Percentiles rank a stretch among this genome's conserved stretches.
These are phyloP conservation scores for Phytophthora pisi DNA, from an alignment of 352 stramenopile species.

Conservation along the genomic window DNA sequence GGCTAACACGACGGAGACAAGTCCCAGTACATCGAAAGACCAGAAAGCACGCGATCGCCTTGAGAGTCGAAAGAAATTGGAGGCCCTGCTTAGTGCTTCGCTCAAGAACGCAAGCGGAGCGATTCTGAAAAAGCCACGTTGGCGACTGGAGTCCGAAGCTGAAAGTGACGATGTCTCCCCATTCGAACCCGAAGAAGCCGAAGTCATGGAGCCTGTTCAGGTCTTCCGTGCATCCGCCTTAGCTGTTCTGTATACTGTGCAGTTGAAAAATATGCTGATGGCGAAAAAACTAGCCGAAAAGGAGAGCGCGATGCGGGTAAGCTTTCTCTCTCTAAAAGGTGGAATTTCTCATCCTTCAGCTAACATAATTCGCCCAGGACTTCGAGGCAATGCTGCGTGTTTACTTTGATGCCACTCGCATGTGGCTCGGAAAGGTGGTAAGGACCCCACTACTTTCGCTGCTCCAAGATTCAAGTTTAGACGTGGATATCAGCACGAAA, in stretches of 20 bases:
- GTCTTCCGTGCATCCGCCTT: conserved; percentile 49
- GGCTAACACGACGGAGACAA: neutral
- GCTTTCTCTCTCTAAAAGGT: neutral
- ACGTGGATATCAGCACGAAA: conserved; percentile 51
- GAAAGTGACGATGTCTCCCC: conserved; percentile 35
- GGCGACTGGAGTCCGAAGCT: conserved; percentile 51
- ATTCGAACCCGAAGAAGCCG: conserved; percentile 30
- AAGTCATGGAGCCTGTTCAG: conserved; percentile 38
- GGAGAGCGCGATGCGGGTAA: conserved; percentile 36
- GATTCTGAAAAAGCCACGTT: conserved; percentile 48
- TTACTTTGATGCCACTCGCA: conserved; percentile 70
- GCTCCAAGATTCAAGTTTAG: conserved; percentile 54
- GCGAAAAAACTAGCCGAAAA: conserved; percentile 49
- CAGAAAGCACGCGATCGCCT: conserved; percentile 41
- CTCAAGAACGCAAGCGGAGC: conserved; percentile 20
- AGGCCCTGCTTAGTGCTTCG: conserved; percentile 46
- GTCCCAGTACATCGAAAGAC: conserved; percentile 16
- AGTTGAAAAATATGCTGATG: conserved; percentile 40
- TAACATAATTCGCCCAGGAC: conserved; percentile 41
- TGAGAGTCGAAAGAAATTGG: conserved; percentile 49
- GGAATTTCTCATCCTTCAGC: neutral
- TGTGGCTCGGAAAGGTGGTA: conserved; percentile 64
- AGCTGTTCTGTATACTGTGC: conserved; percentile 33
- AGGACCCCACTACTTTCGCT: conserved; percentile 54
- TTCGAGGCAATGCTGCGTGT: conserved; percentile 65